A percentile compares a stretch with the other conserved stretches of the same genome.
These are phyloP conservation scores for Aspergillus thermomutatus DNA, from an alignment of 2,329 filamentous ascomycete genomes.

Conservation along the genomic window DNA sequence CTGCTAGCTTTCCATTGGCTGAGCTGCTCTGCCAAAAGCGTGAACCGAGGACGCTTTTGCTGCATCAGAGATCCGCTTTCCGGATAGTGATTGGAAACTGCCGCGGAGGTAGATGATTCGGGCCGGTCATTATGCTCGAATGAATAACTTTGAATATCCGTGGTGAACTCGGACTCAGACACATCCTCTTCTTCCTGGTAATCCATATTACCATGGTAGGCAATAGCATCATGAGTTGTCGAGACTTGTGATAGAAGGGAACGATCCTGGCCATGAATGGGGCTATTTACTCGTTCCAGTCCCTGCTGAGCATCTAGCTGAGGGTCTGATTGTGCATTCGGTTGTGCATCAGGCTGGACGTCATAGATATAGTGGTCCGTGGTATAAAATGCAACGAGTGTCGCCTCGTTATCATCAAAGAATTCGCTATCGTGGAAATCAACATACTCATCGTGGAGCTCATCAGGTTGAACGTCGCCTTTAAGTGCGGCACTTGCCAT, in stretches of 20 bases:
- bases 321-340: not conserved
- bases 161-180: not conserved
- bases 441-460: conserved; percentile 15
- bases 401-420: conserved; percentile 18
- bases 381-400: conserved; percentile 15
- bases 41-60: conserved; percentile 53
- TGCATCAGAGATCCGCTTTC: conserved; percentile 8
- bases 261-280: not conserved
- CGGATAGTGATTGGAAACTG: conserved; percentile 1
- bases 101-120: not conserved
- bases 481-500: not conserved
- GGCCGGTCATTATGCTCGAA: not conserved
- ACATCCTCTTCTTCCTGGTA: conserved; percentile 1
- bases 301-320: not conserved
- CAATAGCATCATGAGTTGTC: not conserved
- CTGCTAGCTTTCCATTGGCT: conserved; percentile 62
- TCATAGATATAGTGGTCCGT: conserved; percentile 3
- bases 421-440: conserved; percentile 12
- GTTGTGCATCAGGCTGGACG: not conserved
- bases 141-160: not conserved
- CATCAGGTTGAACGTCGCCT: not conserved
- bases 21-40: conserved; percentile 61
- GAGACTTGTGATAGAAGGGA: not conserved
- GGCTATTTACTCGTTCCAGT: not conserved
- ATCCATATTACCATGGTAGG: not conserved